Conservation (phyloP, 2,329 filamentous ascomycete genomes). For the Xylariomycetidae sp. region DNA sequence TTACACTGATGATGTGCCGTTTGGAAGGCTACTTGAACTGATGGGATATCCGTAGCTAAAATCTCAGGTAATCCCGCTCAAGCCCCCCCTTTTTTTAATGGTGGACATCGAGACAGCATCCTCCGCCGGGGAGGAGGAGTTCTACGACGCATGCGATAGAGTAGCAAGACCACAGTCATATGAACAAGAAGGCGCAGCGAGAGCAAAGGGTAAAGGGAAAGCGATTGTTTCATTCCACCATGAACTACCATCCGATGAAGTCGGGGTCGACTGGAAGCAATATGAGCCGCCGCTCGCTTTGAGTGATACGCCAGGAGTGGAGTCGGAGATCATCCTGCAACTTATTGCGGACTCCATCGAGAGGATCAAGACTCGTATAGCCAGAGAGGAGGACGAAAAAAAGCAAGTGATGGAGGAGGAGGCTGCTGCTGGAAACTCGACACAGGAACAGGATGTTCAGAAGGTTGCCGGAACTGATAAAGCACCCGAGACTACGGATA, state of each 20-base stretch:
- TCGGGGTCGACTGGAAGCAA: conserved; percentile 38
- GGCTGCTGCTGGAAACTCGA: conserved; percentile 16
- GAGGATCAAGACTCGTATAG: conserved; percentile 36
- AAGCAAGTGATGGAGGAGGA: conserved; percentile 12
- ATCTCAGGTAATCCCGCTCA: too few relatives aligned
- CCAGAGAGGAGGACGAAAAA: conserved; percentile 25
- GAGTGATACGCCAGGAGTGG: conserved; percentile 30
- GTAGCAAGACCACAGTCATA: conserved; percentile 4
- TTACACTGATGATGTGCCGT: too few relatives aligned
- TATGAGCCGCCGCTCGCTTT: conserved; percentile 44
- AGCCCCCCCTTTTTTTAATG: too few relatives aligned
- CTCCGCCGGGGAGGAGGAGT: conserved; percentile 9
- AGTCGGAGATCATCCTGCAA: conserved; percentile 35
- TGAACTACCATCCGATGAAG: background rate
- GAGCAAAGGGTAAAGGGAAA: conserved; percentile 19
- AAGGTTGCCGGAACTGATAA: conserved; percentile 6
- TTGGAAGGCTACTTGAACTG: too few relatives aligned
- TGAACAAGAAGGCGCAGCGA: conserved; percentile 3
- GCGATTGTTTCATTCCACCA: conserved; percentile 2
- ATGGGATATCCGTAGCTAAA: too few relatives aligned
- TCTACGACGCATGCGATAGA: conserved; percentile 3
- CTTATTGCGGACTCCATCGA: conserved; percentile 42
- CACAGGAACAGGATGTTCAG: conserved; percentile 16
- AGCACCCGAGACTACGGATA: conserved; percentile 2
- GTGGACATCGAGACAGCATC: too few relatives aligned